Evolutionary conservation across 2,329 filamentous ascomycete species (phyloP), one percentile per base, ranked within the genome.

Genomic region (Penicillium fuscoglaucum): DNA sequence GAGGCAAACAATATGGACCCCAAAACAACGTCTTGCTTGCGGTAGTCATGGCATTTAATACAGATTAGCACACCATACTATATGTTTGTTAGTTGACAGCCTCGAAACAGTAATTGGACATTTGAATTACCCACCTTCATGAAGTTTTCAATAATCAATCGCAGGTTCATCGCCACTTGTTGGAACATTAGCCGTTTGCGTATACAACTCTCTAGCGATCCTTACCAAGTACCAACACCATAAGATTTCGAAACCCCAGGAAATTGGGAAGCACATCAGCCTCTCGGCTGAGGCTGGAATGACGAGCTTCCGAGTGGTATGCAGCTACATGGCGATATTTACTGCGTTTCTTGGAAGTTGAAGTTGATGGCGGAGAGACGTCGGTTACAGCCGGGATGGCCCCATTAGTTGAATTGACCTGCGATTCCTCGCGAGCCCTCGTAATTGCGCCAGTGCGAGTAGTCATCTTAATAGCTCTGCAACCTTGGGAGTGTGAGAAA

Each of bases 21-120:
- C 44, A 93, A 83, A 41, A 89, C 74, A 28, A 96, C 69, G 71
- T 98, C 93, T 68, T 90, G 85, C 56, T 82, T 84, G 56, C 89
- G 87, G 72, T 95, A 96, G 76, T 96, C 90, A 74, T 96, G 92
- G 72, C 93, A 96, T 64, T 86, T 86, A 60, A 99, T 81, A 72
- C 93, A 97, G 65, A 99, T 96, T 58, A 98, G 82, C 58, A 98
- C 91, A 54, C 95, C 95, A 72, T 99, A 99, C 90, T 93, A 72
- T 45, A 35, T 8, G 24, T n/a, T 47, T 46, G 46, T 46, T 37
- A 51, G 49, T 24, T 31, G 13, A 12, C 12, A 26, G 24, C 17
- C 4, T 55, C 19, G 37, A 31, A 24, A 15, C 17, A 28, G 41
- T 31, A 37, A 17, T 19, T 44, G 40, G 17, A 17, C 7, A 12